Percentiles rank a stretch among this genome's conserved stretches.
These are phyloP conservation scores for Stagonosporopsis chrysanthemi DNA, from an alignment of 2,329 filamentous ascomycete species.

Conservation along the genomic window DNA sequence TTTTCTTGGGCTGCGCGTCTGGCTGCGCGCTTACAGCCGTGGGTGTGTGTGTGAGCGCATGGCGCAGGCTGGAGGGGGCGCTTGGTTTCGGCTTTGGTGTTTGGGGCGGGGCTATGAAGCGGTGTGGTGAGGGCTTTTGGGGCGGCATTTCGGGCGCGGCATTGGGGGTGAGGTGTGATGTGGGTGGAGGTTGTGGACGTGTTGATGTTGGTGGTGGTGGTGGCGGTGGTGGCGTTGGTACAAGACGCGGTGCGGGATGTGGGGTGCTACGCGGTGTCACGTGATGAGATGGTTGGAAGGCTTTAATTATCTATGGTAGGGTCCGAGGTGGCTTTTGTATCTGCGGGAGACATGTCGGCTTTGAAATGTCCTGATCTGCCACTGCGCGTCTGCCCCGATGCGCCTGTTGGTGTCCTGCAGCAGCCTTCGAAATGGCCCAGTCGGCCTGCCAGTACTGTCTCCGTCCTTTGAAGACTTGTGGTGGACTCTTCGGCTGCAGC, in stretches of 20 bases:
- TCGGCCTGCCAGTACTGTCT: no score
- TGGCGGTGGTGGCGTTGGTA: not conserved
- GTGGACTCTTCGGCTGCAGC: no score
- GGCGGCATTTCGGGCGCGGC: constrained; percentile 10
- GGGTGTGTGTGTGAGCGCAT: not conserved
- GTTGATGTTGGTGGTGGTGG: not conserved
- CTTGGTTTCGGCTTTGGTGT: constrained; percentile 9
- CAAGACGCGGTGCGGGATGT: not conserved
- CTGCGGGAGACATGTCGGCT: no score
- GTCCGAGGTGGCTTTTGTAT: not conserved
- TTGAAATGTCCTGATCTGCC: no score
- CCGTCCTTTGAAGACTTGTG: no score
- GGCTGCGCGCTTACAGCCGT: not conserved
- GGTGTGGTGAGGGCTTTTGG: constrained; percentile 16
- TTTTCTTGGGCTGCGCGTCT: constrained; percentile 20
- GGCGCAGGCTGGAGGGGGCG: constrained; percentile 2
- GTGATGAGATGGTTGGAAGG: not conserved
- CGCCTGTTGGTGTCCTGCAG: no score
- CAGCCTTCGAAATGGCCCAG: no score
- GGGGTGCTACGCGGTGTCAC: not conserved
- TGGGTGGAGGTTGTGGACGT: not conserved
- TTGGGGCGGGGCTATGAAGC: constrained; percentile 13
- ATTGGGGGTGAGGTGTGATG: not conserved
- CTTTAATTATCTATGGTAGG: not conserved
- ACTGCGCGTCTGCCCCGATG: no score